Base-by-base conservation (phyloP, 2,329 filamentous ascomycete species). In the Claviceps sp. region DNA sequence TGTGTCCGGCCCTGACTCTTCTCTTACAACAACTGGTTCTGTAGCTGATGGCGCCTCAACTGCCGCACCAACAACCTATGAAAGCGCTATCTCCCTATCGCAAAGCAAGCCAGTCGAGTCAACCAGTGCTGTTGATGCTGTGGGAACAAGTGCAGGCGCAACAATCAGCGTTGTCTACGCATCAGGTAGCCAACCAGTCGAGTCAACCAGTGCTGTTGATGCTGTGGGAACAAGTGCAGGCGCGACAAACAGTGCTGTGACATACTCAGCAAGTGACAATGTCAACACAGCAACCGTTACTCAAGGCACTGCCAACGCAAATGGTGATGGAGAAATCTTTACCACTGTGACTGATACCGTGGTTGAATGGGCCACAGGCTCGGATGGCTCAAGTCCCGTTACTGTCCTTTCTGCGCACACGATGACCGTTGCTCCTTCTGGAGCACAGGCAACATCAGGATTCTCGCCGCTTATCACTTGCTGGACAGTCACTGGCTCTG, bases 291-390 rank as follows among this genome's bases (percentile, higher is more conserved):
- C 44, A 4, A 30, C 43, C 30, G 14, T 13, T 36, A 34, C 47
- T 9, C 38, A 55, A 47, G 52, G 42, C 26, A 54, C 55, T 40
- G 49, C 47, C 16, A 51, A 49, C 16, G 11, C 41, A 8, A 48
- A 47, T 16, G 34, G 16, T 18, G 42, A 43, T 37, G 50, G 20
- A 3, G 47, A n/a, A n/a, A 6, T 9, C n/a, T 55, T 55, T 34
- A 57, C 57, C 26, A 56, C 58, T 16, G 59, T 61, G 30, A 62
- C 60, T 9, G 59, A 61, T 44, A 59, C 59, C 9, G 54, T 55
- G 47, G 54, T 61, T 30, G 51, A 59, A 9, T 62, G 59, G 60
- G 18, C 52, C 16, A 51, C 50, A 14, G 55, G 54, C 11, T 26
- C 55, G 13, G 47, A 46, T 34, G 56, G 58, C 2, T 56, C 54